Conservation (phyloP, 2,329 filamentous ascomycete species). For the Exophiala aquamarina region DNA sequence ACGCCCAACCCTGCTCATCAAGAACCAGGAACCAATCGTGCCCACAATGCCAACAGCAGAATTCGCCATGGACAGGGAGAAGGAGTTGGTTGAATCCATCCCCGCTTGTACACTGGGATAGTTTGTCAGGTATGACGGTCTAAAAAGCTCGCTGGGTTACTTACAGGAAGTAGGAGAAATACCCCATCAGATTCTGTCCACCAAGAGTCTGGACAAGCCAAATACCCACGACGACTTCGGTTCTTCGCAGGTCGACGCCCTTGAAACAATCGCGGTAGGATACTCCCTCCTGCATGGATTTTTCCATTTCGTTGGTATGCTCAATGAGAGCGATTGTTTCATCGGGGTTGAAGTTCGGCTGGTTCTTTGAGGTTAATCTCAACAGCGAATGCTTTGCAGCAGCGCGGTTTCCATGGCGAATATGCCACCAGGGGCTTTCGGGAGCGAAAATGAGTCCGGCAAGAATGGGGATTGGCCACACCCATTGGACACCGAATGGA, state of each 20-base stretch:
- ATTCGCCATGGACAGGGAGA: constrained; percentile 53
- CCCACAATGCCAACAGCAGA: constrained; percentile 60
- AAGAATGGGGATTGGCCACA: constrained; percentile 22
- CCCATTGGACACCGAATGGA: constrained; percentile 23
- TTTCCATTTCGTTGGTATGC: constrained; percentile 39
- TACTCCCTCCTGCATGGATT: constrained; percentile 22
- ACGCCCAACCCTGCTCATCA: constrained; percentile 38
- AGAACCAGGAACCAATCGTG: constrained; percentile 50
- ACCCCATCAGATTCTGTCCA: constrained; percentile 32
- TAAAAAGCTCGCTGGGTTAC: not conserved
- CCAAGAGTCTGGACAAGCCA: constrained; percentile 37
- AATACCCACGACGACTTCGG: constrained; percentile 39
- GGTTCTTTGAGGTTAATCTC: constrained; percentile 1
- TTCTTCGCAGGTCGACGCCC: constrained; percentile 36
- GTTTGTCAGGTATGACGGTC: constrained; percentile 42
- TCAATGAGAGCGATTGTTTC: constrained; percentile 4
- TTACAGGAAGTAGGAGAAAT: constrained; percentile 57
- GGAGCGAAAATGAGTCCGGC: constrained; percentile 19
- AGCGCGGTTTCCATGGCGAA: constrained; percentile 1
- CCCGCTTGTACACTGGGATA: constrained; percentile 39
- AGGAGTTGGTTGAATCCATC: constrained; percentile 32
- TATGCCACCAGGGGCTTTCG: constrained; percentile 22
- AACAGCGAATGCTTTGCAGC: not conserved
- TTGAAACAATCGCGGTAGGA: constrained; percentile 33
- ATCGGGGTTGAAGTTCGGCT: constrained; percentile 2